Conservation (phyloP, 2,329 filamentous ascomycete genomes). For the Grosmannia huntii region DNA sequence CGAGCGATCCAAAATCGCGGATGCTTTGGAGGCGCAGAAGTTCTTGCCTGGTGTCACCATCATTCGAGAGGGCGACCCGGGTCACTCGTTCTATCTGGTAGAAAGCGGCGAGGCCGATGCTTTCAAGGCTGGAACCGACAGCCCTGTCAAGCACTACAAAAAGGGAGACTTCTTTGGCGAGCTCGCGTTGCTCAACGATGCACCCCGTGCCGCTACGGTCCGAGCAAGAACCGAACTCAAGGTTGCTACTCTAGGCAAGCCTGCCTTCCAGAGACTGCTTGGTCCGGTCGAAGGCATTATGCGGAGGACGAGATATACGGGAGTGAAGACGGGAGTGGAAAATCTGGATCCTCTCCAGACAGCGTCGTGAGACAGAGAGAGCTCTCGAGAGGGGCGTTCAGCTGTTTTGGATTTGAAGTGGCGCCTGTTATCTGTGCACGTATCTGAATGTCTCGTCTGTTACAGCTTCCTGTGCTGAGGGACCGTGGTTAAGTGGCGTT, state of each 20-base stretch:
- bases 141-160: conserved; percentile 65
- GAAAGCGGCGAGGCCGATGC: conserved; percentile 81
- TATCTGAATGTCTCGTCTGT: neutral
- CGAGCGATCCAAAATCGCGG: conserved; percentile 93
- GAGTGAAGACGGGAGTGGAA: conserved; percentile 48
- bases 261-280: conserved; percentile 84
- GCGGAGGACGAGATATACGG: conserved; percentile 59
- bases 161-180: conserved; percentile 98
- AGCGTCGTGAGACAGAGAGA: conserved; percentile 3
- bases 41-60: conserved; percentile 69
- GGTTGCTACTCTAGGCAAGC: conserved; percentile 82
- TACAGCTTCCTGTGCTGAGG: neutral
- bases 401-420: neutral
- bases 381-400: neutral
- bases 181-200: conserved; percentile 83
- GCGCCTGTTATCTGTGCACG: neutral
- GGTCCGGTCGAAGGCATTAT: conserved; percentile 92
- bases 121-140: conserved; percentile 60
- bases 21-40: conserved; percentile 85
- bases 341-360: conserved; percentile 53
- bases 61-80: conserved; percentile 83
- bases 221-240: conserved; percentile 78
- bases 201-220: conserved; percentile 81
- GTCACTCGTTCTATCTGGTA: conserved; percentile 82
- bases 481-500: neutral